These are phyloP conservation scores for Raffaelea deltoideospora DNA, from an alignment of 2,329 filamentous ascomycete species.

Conservation along the genomic window DNA sequence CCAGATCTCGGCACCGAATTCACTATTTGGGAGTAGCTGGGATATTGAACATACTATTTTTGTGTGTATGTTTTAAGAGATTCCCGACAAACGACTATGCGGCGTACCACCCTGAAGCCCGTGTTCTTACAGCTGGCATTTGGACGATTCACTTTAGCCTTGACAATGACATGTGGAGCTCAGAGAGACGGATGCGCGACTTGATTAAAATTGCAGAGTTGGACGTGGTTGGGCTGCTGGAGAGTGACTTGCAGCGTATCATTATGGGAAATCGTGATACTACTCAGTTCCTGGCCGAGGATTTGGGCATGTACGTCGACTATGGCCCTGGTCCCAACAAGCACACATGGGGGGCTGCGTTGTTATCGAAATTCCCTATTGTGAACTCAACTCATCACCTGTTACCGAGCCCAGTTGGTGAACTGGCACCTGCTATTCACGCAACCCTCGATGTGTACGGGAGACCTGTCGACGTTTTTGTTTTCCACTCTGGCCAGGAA, in stretches of 20 bases:
- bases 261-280: constrained; percentile 99
- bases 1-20: constrained; percentile 28
- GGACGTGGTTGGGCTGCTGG: constrained; percentile 90
- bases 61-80: constrained; percentile 70
- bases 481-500: constrained; percentile 97
- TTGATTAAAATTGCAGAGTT: constrained; percentile 86
- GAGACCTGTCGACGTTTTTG: constrained; percentile 78
- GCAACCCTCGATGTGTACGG: constrained; percentile 93
- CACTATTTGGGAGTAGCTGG: constrained; percentile 45
- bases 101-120: constrained; percentile 77
- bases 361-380: constrained; percentile 95
- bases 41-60: constrained; percentile 65
- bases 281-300: constrained; percentile 87
- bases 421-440: constrained; percentile 89
- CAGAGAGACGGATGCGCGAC: constrained; percentile 84
- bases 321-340: constrained; percentile 96
- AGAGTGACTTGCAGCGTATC: constrained; percentile 87
- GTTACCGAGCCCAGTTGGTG: constrained; percentile 81
- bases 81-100: constrained; percentile 88
- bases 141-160: constrained; percentile 98
- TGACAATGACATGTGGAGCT: constrained; percentile 98
- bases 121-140: constrained; percentile 83
- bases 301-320: constrained; percentile 97
- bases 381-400: constrained; percentile 94
- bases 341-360: constrained; percentile 89